A percentile compares a stretch with the other conserved stretches of the same genome.
phyloP scores from a whole-genome alignment of 768 basidiomycete species.

The Boletellus emodensis region DNA sequence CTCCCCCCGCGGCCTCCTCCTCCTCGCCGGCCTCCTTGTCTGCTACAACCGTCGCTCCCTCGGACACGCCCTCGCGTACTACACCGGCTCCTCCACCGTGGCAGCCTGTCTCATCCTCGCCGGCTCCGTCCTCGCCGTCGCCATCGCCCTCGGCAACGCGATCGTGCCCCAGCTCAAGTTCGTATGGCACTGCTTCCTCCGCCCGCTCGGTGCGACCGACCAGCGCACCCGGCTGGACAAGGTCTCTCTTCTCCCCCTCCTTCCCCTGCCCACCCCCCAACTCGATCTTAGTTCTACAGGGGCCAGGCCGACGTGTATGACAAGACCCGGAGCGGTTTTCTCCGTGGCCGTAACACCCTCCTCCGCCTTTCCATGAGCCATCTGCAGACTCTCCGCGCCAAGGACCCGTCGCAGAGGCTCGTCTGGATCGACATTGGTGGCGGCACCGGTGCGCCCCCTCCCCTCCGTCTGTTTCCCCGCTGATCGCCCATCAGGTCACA shows the following conservation, averaged over 20 bases:
- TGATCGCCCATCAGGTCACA: no score
- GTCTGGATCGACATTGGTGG: constrained; percentile 74
- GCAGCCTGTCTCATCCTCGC: constrained; percentile 27
- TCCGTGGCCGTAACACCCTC: constrained; percentile 72
- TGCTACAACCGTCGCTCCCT: constrained; percentile 22
- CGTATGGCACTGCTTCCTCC: constrained; percentile 48
- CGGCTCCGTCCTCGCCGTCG: constrained; percentile 14
- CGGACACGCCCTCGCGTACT: constrained; percentile 19
- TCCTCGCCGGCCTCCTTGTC: constrained; percentile 16
- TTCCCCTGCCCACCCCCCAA: background rate
- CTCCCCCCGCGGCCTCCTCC: constrained; percentile 18
- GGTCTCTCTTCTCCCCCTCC: constrained; percentile 20
- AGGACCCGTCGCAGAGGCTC: constrained; percentile 42
- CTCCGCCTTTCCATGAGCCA: constrained; percentile 63
- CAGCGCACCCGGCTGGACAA: constrained; percentile 45
- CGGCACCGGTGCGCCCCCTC: no score
- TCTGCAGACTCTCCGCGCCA: constrained; percentile 43
- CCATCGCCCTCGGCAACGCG: constrained; percentile 18
- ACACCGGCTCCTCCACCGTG: constrained; percentile 29
- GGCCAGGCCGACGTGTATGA: constrained; percentile 75
- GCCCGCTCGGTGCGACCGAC: constrained; percentile 37
- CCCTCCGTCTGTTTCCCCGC: no score
- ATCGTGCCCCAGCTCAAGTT: constrained; percentile 43
- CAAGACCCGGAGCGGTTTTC: constrained; percentile 53
- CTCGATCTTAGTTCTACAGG: constrained; percentile 48